These are phyloP conservation scores for Digitaria exilis DNA, from an alignment of 202 grass and related monocot genomes.

Conservation along the genomic window DNA sequence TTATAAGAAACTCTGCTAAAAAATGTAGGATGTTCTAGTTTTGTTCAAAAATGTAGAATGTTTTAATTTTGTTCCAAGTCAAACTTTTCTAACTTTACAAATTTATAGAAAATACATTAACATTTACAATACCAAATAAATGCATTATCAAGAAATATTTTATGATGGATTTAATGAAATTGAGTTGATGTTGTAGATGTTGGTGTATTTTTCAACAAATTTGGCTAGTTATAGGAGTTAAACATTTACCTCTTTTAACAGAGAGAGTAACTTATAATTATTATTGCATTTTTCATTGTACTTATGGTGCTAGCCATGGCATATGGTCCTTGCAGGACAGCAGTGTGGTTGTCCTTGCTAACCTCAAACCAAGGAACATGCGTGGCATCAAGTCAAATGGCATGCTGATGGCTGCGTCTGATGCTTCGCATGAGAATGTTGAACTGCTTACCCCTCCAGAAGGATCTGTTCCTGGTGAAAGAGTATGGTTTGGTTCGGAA, in stretches of 20 bases:
- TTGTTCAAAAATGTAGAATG: too few species aligned
- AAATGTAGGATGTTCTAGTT: too few species aligned
- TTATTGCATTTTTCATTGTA: neutral
- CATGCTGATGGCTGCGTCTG: slow-evolving; percentile 97
- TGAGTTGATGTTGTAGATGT: too few species aligned
- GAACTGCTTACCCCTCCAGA: slow-evolving; percentile 87
- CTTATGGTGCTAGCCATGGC: neutral
- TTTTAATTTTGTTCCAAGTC: too few species aligned
- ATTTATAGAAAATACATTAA: too few species aligned
- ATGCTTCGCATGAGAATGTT: slow-evolving; percentile 83
- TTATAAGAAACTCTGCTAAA: neutral
- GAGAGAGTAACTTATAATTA: neutral
- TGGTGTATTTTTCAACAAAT: too few species aligned
- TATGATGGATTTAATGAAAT: too few species aligned
- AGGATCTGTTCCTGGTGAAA: slow-evolving; percentile 82
- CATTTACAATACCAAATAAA: too few species aligned
- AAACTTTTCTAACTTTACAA: too few species aligned
- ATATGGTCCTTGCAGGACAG: slow-evolving; percentile 54
- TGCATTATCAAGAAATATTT: too few species aligned
- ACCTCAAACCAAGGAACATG: slow-evolving; percentile 96
- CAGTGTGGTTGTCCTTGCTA: slow-evolving; percentile 89
- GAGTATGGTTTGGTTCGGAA: slow-evolving; percentile 92
- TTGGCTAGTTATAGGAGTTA: too few species aligned
- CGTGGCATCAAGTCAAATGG: slow-evolving; percentile 95
- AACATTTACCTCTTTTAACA: too few species aligned